Conservation (phyloP, 495 filamentous ascomycete genomes). For the Penicillium nucicola region DNA sequence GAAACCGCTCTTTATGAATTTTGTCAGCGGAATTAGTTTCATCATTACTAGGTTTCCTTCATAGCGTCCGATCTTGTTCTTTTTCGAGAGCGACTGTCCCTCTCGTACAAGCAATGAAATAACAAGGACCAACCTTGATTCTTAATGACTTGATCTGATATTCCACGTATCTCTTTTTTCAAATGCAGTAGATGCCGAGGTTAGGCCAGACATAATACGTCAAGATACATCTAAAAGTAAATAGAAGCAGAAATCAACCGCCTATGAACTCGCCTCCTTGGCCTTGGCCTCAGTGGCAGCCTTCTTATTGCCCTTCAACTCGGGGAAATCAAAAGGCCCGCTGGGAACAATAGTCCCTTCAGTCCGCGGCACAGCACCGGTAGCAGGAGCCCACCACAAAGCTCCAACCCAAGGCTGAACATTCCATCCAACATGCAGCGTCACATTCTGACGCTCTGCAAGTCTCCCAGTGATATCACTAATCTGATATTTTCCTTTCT, state of each 20-base stretch:
- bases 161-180: too few relatives aligned
- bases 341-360: slow-evolving; percentile 64
- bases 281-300: slow-evolving; percentile 13
- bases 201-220: too few relatives aligned
- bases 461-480: slow-evolving; percentile 78
- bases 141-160: too few relatives aligned
- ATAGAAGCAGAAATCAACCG: too few relatives aligned
- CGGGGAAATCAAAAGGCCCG: slow-evolving; percentile 69
- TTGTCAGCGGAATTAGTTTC: background rate
- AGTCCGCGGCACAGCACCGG: slow-evolving; percentile 54
- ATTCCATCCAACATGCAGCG: slow-evolving; percentile 82
- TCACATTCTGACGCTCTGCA: slow-evolving; percentile 67
- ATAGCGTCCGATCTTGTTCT: too few relatives aligned
- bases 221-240: too few relatives aligned
- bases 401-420: slow-evolving; percentile 96
- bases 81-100: too few relatives aligned
- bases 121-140: too few relatives aligned
- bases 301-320: slow-evolving; percentile 54
- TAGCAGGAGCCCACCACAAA: slow-evolving; percentile 66
- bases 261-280: background rate
- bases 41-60: too few relatives aligned
- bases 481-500: slow-evolving; percentile 90
- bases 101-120: too few relatives aligned
- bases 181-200: too few relatives aligned
- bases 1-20: background rate